A percentile compares a stretch with the other conserved stretches of the same genome.
Conservation (phyloP, 176 grass and related monocot species). For the Oryza punctata region DNA sequence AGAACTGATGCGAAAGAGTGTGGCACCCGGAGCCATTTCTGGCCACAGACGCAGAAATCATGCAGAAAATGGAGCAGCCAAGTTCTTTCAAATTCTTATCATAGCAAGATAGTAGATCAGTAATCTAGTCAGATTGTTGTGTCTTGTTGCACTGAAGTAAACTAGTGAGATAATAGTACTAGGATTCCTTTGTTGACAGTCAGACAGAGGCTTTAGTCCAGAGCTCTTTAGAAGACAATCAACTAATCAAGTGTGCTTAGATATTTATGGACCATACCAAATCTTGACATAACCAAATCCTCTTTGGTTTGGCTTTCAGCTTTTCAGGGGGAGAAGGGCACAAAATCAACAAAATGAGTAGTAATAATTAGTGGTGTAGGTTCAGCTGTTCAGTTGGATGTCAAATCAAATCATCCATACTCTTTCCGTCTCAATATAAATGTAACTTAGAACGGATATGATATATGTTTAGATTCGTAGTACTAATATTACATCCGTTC, state of each 20-base stretch:
- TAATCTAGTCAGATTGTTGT: neutral
- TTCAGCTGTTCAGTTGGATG: neutral
- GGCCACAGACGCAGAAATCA: constrained; percentile 9
- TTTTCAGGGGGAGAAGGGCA: neutral
- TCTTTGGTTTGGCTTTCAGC: neutral
- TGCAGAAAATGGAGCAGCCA: neutral
- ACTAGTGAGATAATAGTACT: neutral
- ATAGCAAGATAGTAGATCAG: neutral
- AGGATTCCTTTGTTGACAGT: constrained; percentile 25
- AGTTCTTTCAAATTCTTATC: neutral
- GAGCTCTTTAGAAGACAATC: neutral
- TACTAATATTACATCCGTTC: no score
- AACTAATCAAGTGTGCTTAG: neutral
- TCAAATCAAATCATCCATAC: no score
- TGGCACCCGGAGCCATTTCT: constrained; percentile 18
- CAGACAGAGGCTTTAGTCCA: neutral
- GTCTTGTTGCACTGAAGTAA: neutral
- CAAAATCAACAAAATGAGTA: neutral
- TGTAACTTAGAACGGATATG: no score
- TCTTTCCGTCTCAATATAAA: no score
- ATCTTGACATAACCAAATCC: neutral
- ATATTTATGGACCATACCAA: constrained; percentile 15
- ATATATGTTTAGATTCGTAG: no score
- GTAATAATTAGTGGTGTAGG: neutral
- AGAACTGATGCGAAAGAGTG: constrained; percentile 36